Evolutionary conservation across 1,139 yeast species (phyloP).

Genomic region (Blastobotrys proliferans): DNA sequence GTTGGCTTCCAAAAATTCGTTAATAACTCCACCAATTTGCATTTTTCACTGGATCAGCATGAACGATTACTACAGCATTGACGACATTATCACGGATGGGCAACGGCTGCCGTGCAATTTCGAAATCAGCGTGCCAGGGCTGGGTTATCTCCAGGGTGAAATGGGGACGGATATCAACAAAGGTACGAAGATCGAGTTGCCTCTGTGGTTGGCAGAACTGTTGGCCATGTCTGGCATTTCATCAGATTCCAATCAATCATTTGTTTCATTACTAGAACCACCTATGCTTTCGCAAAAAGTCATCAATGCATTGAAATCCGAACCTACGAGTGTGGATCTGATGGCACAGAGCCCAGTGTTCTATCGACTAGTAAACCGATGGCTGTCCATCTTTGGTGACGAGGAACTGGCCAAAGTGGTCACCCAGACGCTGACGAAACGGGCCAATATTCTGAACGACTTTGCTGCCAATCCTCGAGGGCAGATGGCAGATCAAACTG

Average conservation of each 20-base stretch:
- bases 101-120: constrained; percentile 70
- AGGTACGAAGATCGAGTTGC: constrained; percentile 71
- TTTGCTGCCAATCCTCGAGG: constrained; percentile 56
- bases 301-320: constrained; percentile 76
- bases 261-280: constrained; percentile 66
- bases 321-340: constrained; percentile 62
- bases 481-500: constrained; percentile 34
- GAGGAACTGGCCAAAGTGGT: constrained; percentile 55
- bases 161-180: constrained; percentile 60
- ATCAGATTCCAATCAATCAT: constrained; percentile 46
- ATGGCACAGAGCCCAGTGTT: constrained; percentile 64
- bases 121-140: constrained; percentile 73
- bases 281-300: constrained; percentile 60
- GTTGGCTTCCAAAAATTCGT: not conserved
- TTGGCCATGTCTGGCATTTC: constrained; percentile 47
- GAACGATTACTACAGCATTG: constrained; percentile 68
- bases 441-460: constrained; percentile 70
- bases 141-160: constrained; percentile 83
- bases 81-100: constrained; percentile 75
- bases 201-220: constrained; percentile 84
- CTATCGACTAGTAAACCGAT: constrained; percentile 64
- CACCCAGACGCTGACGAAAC: constrained; percentile 49
- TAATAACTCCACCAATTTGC: too few species aligned
- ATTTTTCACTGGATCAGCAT: too few species aligned
- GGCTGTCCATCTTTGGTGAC: constrained; percentile 70